These are phyloP conservation scores for Penicillium verrucosum DNA, from an alignment of 2,329 filamentous ascomycete genomes.

Conservation along the genomic window DNA sequence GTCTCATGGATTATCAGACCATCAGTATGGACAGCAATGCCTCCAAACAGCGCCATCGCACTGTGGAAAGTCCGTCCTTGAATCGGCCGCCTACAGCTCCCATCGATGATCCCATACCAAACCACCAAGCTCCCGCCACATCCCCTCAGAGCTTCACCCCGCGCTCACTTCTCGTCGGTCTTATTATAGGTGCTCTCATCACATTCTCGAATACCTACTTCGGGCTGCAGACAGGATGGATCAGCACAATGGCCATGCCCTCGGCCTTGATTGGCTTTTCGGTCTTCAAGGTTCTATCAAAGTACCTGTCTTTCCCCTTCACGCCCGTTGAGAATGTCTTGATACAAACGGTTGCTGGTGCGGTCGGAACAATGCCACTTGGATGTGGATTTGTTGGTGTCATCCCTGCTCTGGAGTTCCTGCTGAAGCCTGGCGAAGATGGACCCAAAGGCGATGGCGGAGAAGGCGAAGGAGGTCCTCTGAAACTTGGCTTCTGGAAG, in stretches of 20 bases:
- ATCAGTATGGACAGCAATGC: constrained; percentile 33
- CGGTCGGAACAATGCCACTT: constrained; percentile 93
- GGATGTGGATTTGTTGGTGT: constrained; percentile 95
- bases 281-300: constrained; percentile 77
- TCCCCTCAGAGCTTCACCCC: constrained; percentile 69
- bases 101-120: constrained; percentile 3
- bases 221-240: constrained; percentile 85
- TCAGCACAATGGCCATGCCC: constrained; percentile 93
- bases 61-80: constrained; percentile 4
- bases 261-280: constrained; percentile 91
- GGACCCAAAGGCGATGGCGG: constrained; percentile 71
- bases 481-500: constrained; percentile 69
- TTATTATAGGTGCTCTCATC: constrained; percentile 83
- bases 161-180: constrained; percentile 74
- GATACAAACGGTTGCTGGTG: constrained; percentile 91
- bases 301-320: constrained; percentile 74
- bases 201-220: constrained; percentile 99
- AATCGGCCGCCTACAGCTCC: neutral
- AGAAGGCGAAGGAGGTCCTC: constrained; percentile 72
- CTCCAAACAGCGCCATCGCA: constrained; percentile 12
- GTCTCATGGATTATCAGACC: constrained; percentile 37
- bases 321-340: constrained; percentile 94
- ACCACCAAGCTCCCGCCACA: constrained; percentile 16
- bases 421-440: constrained; percentile 73
- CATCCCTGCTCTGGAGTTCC: constrained; percentile 84